Conservation (phyloP, 345 rosid genomes). For the Salix koriyanagi region DNA sequence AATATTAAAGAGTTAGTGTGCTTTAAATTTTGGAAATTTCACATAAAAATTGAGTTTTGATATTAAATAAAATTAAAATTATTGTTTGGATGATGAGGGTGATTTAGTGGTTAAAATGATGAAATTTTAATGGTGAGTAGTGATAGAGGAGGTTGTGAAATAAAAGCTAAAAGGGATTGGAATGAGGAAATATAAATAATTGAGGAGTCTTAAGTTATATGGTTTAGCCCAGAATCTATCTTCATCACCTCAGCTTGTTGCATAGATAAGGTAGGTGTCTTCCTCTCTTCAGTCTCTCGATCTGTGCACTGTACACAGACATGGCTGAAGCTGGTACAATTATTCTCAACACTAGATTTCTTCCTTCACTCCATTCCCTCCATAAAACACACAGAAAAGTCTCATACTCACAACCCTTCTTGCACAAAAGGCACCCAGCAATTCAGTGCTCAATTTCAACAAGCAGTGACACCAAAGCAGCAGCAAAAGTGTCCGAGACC, state of each 20-base stretch:
- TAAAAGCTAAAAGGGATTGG: no score
- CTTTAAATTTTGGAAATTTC: no score
- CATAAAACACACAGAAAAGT: constrained; percentile 18
- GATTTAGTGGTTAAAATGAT: no score
- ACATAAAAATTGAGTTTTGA: no score
- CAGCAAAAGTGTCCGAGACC: constrained; percentile 18
- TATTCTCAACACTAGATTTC: constrained; percentile 43
- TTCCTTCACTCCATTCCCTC: constrained; percentile 41
- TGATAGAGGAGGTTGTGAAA: no score
- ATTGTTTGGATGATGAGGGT: no score
- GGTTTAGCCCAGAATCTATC: not conserved
- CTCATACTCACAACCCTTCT: constrained; percentile 11
- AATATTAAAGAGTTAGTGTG: no score
- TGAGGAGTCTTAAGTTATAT: no score
- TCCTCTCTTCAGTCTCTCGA: constrained; percentile 10
- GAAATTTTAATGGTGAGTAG: no score
- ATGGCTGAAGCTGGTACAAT: constrained; percentile 62
- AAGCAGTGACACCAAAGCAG: constrained; percentile 28
- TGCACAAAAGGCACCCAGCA: constrained; percentile 19
- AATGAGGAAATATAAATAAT: no score
- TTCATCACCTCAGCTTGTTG: not conserved
- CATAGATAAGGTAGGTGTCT: not conserved
- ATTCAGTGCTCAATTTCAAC: constrained; percentile 50
- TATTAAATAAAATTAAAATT: no score
- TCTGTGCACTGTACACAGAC: constrained; percentile 11